Evolutionary conservation across 805 yeast species (phyloP), one percentile per base, ranked within the genome.

Genomic region (Yamadazyma phyllophila): DNA sequence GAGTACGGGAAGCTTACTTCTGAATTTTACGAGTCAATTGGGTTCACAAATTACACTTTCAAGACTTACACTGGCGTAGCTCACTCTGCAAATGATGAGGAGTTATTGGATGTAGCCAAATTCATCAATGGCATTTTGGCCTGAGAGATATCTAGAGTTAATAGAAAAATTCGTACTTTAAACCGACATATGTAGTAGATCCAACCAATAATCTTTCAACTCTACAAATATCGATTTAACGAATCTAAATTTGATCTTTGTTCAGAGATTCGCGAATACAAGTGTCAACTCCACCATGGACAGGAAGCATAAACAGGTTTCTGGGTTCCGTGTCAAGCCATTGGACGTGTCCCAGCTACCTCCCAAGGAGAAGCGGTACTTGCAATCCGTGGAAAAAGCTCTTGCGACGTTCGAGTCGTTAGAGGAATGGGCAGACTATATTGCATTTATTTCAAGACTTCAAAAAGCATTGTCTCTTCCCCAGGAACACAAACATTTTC

Each of bases 351-450:
- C 42, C 29, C 43, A 42, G 29, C 36, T 49, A 30, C 39, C 59
- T 1, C 27, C 54, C 33, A 55, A 53, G 47, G 50, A 51, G 26
- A 48, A 46, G 32, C 42, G 50, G 27, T 47, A 48, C 36, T 27
- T 14, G 15, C 55, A 51, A 33, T 37, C 29, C 13, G 49, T 51
- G 14, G 55, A 51, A 34, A 48, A 45, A 29, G 48, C 49, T 10
- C 20, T 51, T 4, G 12, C 17, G 7, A 27, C 51, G 78, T 6
- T 73, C 80, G 96, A 88, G 43, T 68, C 86, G 1, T 85, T 90
- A 1, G 86, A 82, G 27, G 99, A 94, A 69, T 94, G 99, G 99
- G 98, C 99, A 11, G 99, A 94, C 61, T 90, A 92, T 62, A 94
- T 94, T 46, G 85, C 97, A 16, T 91, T 88, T 61, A 71, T 95